Conservation (phyloP, 805 yeast species). For the Saccharomycopsis sp. region DNA sequence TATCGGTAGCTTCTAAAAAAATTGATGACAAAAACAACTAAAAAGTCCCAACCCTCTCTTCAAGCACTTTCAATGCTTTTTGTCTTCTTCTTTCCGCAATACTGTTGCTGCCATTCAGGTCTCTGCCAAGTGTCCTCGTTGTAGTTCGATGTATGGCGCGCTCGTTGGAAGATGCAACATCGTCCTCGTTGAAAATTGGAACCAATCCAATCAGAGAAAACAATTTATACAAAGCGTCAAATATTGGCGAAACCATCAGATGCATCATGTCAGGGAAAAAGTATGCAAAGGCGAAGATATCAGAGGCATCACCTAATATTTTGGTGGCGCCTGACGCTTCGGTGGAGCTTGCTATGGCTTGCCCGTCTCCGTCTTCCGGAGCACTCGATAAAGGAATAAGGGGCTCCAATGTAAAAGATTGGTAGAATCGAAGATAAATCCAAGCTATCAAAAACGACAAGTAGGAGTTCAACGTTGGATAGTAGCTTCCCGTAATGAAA, state of each 20-base stretch:
- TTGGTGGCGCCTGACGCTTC: slow-evolving; percentile 26
- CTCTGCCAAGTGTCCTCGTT: slow-evolving; percentile 58
- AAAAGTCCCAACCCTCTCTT: slow-evolving; percentile 40
- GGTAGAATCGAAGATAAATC: slow-evolving; percentile 72
- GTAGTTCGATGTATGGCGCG: slow-evolving; percentile 54
- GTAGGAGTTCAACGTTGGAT: slow-evolving; percentile 16
- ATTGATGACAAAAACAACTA: slow-evolving; percentile 24
- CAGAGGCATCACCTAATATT: slow-evolving; percentile 79
- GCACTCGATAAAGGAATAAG: slow-evolving; percentile 37
- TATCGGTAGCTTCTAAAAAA: slow-evolving; percentile 31
- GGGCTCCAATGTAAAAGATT: slow-evolving; percentile 46
- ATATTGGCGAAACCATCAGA: slow-evolving; percentile 43
- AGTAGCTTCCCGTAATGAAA: slow-evolving; percentile 17
- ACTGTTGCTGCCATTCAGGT: slow-evolving; percentile 27
- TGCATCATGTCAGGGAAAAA: slow-evolving; percentile 68
- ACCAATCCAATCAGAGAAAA: slow-evolving; percentile 39
- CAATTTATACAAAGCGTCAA: slow-evolving; percentile 34
- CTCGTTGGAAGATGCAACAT: slow-evolving; percentile 64
- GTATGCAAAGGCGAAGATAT: slow-evolving; percentile 72
- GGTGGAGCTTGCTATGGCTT: not conserved
- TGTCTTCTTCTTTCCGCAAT: slow-evolving; percentile 73
- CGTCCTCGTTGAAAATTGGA: slow-evolving; percentile 56
- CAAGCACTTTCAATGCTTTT: slow-evolving; percentile 65
- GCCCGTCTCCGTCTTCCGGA: too few relatives aligned
- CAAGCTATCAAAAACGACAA: slow-evolving; percentile 60